Conservation (phyloP, 495 filamentous ascomycete species). For the Viridothelium virens region DNA sequence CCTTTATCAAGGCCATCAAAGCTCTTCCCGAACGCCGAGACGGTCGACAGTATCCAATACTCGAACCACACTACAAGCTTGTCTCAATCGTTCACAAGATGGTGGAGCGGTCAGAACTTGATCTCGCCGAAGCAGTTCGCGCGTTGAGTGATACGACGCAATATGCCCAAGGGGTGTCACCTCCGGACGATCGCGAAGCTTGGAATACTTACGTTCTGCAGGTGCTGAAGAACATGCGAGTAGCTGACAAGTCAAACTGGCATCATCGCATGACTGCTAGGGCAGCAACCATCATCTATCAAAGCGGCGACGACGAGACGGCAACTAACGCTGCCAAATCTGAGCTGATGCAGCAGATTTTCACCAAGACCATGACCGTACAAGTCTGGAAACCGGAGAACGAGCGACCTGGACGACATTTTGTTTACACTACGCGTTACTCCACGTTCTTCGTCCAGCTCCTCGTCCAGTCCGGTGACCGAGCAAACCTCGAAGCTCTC, state of each 20-base stretch:
- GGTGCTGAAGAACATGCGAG: slow-evolving; percentile 64
- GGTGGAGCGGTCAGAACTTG: slow-evolving; percentile 40
- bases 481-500: slow-evolving; percentile 68
- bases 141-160: slow-evolving; percentile 45
- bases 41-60: slow-evolving; percentile 68
- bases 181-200: slow-evolving; percentile 42
- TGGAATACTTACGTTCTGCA: slow-evolving; percentile 73
- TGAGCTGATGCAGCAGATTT: slow-evolving; percentile 77
- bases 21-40: slow-evolving; percentile 74
- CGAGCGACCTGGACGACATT: slow-evolving; percentile 84
- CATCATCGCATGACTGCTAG: slow-evolving; percentile 87
- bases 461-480: slow-evolving; percentile 68
- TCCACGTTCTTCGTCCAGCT: slow-evolving; percentile 70
- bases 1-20: slow-evolving; percentile 67
- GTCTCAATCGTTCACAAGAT: slow-evolving; percentile 81
- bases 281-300: slow-evolving; percentile 66
- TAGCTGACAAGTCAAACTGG: slow-evolving; percentile 91
- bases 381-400: slow-evolving; percentile 95
- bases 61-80: slow-evolving; percentile 96
- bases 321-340: slow-evolving; percentile 57
- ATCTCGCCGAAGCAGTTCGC: slow-evolving; percentile 46
- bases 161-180: slow-evolving; percentile 47
- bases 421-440: slow-evolving; percentile 88
- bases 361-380: slow-evolving; percentile 88
- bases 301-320: slow-evolving; percentile 41